Evolutionary conservation across 805 yeast species (phyloP).

Genomic region (Candida ortonii): DNA sequence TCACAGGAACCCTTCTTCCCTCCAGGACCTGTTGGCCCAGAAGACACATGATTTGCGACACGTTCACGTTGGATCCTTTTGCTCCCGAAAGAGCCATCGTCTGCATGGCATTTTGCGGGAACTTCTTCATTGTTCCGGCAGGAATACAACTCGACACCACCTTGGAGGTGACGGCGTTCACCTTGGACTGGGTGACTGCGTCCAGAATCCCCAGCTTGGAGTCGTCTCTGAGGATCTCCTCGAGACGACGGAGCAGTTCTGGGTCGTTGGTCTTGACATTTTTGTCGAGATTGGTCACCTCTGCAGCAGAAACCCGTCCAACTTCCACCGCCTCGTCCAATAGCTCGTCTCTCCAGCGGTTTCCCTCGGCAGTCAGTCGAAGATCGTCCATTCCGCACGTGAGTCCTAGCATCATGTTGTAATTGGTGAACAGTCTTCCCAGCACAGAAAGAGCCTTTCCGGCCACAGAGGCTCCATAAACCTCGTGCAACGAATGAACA

Average conservation of each 20-base stretch:
- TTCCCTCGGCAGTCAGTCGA: conserved; percentile 88
- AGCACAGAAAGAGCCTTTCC: conserved; percentile 88
- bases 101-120: conserved; percentile 97
- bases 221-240: conserved; percentile 93
- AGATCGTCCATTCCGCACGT: conserved; percentile 99
- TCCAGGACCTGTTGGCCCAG: conserved; percentile 98
- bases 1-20: conserved; percentile 98
- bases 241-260: conserved; percentile 83
- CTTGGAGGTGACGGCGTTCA: conserved; percentile 86
- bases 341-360: conserved; percentile 81
- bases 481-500: conserved; percentile 93
- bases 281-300: conserved; percentile 79
- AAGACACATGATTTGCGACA: conserved; percentile 98
- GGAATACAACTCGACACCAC: conserved; percentile 96
- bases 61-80: conserved; percentile 97
- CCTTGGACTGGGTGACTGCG: conserved; percentile 92
- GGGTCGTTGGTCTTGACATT: conserved; percentile 48
- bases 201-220: conserved; percentile 88
- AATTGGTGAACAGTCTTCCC: conserved; percentile 92
- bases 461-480: conserved; percentile 87
- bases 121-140: conserved; percentile 89
- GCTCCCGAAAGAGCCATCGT: conserved; percentile 99
- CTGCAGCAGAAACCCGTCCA: conserved; percentile 91
- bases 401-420: conserved; percentile 86
- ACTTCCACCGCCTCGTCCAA: conserved; percentile 72